A percentile compares a stretch with the other conserved stretches of the same genome.
phyloP scores from a whole-genome alignment of 768 basidiomycete genomes.

The Collybiopsis luxurians region DNA sequence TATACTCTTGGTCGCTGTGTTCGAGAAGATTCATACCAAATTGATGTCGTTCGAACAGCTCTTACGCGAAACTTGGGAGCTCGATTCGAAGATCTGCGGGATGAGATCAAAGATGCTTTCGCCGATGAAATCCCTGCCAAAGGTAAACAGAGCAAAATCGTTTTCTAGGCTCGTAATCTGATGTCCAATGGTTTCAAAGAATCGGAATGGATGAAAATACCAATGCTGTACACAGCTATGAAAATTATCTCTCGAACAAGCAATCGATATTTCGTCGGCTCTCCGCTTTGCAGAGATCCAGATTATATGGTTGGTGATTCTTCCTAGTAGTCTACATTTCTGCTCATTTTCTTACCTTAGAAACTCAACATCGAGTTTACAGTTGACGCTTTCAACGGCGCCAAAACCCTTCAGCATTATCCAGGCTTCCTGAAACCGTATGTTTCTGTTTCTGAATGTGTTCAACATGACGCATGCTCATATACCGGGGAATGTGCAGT shows the following conservation, averaged over 20 bases:
- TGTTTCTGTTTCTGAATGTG: conserved; percentile 18
- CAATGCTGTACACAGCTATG: conserved; percentile 25
- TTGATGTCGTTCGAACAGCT: conserved; percentile 13
- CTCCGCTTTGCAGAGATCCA: conserved; percentile 36
- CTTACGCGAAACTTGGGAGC: conserved; percentile 16
- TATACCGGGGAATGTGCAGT: not conserved
- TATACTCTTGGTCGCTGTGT: not conserved
- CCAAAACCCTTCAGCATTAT: conserved; percentile 30
- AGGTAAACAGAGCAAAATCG: too few species aligned
- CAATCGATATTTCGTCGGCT: conserved; percentile 44
- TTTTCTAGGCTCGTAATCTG: too few species aligned
- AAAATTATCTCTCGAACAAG: conserved; percentile 34
- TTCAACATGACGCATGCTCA: not conserved
- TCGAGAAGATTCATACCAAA: conserved; percentile 3
- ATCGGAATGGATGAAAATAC: conserved; percentile 34
- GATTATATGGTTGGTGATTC: not conserved
- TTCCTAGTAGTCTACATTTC: too few species aligned
- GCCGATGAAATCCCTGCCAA: conserved; percentile 12
- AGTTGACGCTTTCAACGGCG: conserved; percentile 29
- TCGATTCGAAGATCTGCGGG: conserved; percentile 15
- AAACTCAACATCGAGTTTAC: conserved; percentile 33
- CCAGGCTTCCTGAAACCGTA: conserved; percentile 45
- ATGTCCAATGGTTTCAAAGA: not conserved
- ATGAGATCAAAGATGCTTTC: conserved; percentile 19
- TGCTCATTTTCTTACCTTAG: not conserved